Conservation (phyloP, 1,284 basidiomycete species). For the Dichomitus squalens region DNA sequence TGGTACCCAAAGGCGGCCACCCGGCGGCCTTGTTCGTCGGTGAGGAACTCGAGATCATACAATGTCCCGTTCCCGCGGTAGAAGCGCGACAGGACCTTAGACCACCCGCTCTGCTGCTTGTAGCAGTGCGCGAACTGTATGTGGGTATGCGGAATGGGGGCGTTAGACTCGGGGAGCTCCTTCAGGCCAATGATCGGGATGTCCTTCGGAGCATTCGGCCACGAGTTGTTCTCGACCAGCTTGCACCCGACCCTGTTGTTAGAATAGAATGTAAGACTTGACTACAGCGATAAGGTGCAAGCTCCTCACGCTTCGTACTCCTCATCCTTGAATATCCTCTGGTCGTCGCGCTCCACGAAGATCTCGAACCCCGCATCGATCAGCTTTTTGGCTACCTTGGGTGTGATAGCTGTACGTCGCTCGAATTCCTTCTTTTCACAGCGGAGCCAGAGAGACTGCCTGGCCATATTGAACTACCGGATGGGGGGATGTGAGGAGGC, state of each 20-base stretch:
- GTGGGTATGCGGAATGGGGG: slow-evolving; percentile 90
- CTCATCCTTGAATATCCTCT: slow-evolving; percentile 93
- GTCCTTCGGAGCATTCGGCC: slow-evolving; percentile 78
- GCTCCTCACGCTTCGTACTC: slow-evolving; percentile 90
- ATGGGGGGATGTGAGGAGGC: slow-evolving; percentile 7
- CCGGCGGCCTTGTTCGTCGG: slow-evolving; percentile 81
- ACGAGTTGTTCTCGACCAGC: slow-evolving; percentile 88
- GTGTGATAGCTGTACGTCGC: slow-evolving; percentile 91
- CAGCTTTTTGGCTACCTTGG: slow-evolving; percentile 88
- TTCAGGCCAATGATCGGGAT: slow-evolving; percentile 95
- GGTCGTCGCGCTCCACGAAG: slow-evolving; percentile 90
- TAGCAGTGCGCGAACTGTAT: slow-evolving; percentile 99
- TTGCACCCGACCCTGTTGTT: slow-evolving; percentile 81
- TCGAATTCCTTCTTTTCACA: slow-evolving; percentile 97
- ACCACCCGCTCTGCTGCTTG: slow-evolving; percentile 96
- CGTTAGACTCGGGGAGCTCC: slow-evolving; percentile 84
- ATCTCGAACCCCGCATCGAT: slow-evolving; percentile 93
- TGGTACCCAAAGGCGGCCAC: slow-evolving; percentile 99
- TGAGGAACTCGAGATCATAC: slow-evolving; percentile 97
- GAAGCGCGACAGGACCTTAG: slow-evolving; percentile 87
- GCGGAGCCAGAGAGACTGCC: slow-evolving; percentile 78
- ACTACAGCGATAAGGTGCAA: not conserved
- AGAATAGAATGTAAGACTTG: slow-evolving; percentile 1
- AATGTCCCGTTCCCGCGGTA: slow-evolving; percentile 84
- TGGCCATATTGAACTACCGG: slow-evolving; percentile 30